Conservation (phyloP, 768 basidiomycete species). For the Guyanaporus albipodus region DNA sequence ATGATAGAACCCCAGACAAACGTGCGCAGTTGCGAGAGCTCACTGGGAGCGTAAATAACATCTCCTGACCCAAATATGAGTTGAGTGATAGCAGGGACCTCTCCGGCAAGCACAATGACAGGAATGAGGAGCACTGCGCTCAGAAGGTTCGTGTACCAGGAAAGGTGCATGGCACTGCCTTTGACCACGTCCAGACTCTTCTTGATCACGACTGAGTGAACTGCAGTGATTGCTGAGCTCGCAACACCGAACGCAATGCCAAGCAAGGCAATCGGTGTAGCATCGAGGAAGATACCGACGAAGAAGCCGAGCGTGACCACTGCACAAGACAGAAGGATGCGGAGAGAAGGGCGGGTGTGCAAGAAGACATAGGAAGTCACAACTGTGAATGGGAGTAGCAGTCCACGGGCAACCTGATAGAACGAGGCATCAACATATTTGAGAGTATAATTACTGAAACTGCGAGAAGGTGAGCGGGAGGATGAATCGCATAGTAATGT, state of each 20-base stretch:
- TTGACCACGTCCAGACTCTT: constrained; percentile 73
- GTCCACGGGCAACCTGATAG: constrained; percentile 92
- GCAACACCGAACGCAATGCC: constrained; percentile 81
- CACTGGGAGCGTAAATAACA: constrained; percentile 34
- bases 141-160: constrained; percentile 89
- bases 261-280: constrained; percentile 49
- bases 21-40: constrained; percentile 49
- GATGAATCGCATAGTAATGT: neutral
- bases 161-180: constrained; percentile 79
- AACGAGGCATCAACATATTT: constrained; percentile 95
- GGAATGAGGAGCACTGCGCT: constrained; percentile 73
- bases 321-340: constrained; percentile 69
- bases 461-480: constrained; percentile 27
- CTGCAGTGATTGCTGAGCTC: constrained; percentile 81
- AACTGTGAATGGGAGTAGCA: constrained; percentile 93
- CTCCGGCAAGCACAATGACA: constrained; percentile 69
- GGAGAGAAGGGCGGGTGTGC: constrained; percentile 67
- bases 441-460: constrained; percentile 86
- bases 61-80: constrained; percentile 52
- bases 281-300: constrained; percentile 79
- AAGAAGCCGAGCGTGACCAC: constrained; percentile 93
- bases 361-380: constrained; percentile 79
- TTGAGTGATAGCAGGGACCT: constrained; percentile 57
- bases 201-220: constrained; percentile 95
- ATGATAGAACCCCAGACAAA: constrained; percentile 78